Percentiles rank a stretch among this genome's conserved stretches.
These are phyloP conservation scores for Porcisia hertigi DNA, from an alignment of 208 protist species.

Conservation along the genomic window DNA sequence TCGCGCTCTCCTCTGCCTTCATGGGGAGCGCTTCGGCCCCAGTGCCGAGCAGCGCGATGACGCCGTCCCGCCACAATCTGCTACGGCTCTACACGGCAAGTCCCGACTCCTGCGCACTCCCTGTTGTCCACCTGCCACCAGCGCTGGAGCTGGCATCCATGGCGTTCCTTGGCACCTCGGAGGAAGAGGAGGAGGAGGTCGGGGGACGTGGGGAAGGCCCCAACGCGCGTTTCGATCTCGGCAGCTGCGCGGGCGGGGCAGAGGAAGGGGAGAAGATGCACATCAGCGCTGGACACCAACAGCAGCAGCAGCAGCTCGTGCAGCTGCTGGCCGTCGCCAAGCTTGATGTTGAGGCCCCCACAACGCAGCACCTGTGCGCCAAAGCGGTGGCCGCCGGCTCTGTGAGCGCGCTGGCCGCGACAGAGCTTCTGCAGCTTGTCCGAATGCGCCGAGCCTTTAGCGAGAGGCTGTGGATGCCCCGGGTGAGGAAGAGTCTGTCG, in stretches of 20 bases:
- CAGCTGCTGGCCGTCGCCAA: conserved; percentile 3
- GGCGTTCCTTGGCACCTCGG: background rate
- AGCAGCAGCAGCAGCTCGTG: background rate
- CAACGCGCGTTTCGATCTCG: background rate
- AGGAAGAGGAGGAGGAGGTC: background rate
- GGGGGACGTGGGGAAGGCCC: background rate
- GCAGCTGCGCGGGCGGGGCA: background rate
- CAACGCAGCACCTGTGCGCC: background rate
- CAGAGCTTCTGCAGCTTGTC: background rate
- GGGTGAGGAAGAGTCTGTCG: background rate
- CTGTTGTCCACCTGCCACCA: conserved; percentile 8
- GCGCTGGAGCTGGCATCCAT: background rate
- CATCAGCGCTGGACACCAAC: background rate
- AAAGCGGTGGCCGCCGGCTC: background rate
- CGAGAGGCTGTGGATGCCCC: background rate
- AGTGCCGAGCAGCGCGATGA: background rate
- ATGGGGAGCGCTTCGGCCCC: background rate
- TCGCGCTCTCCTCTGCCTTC: conserved; percentile 1
- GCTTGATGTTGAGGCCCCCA: conserved; percentile 12
- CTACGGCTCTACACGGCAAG: conserved; percentile 8
- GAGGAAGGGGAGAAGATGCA: background rate
- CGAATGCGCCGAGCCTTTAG: background rate
- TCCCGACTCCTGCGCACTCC: background rate
- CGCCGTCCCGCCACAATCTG: background rate
- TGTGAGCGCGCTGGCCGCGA: background rate